Percentiles rank a stretch among this genome's conserved stretches.
Evolutionary conservation across 108 stramenopile genomes (phyloP).

Genomic region (Skeletonema potamos): DNA sequence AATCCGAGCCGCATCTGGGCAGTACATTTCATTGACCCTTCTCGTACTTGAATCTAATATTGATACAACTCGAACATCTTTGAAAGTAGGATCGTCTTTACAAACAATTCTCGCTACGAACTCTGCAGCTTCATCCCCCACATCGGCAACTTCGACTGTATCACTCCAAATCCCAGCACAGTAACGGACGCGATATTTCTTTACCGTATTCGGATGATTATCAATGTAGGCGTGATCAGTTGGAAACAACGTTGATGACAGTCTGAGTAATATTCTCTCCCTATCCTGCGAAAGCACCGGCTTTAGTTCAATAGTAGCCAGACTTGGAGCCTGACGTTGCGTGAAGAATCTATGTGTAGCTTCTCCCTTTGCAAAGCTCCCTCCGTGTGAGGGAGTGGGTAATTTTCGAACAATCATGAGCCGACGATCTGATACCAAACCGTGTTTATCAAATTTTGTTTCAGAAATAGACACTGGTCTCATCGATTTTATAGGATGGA

Average conservation of each 20-base stretch:
- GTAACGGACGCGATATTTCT: slow-evolving; percentile 20
- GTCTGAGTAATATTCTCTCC: slow-evolving; percentile 4
- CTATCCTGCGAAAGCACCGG: not conserved
- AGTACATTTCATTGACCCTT: slow-evolving; percentile 44
- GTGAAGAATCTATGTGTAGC: slow-evolving; percentile 75
- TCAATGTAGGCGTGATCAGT: slow-evolving; percentile 9
- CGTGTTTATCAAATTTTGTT: slow-evolving; percentile 52
- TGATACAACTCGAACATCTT: slow-evolving; percentile 60
- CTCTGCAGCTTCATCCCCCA: slow-evolving; percentile 74
- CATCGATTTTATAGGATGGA: slow-evolving; percentile 69
- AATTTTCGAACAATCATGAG: slow-evolving; percentile 73
- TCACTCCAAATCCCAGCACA: slow-evolving; percentile 71
- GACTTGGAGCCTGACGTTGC: slow-evolving; percentile 69
- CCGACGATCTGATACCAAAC: slow-evolving; percentile 65
- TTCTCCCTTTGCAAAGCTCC: slow-evolving; percentile 40
- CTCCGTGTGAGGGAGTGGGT: slow-evolving; percentile 46
- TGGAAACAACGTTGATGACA: slow-evolving; percentile 1
- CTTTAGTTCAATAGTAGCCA: slow-evolving; percentile 53
- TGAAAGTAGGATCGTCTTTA: slow-evolving; percentile 28
- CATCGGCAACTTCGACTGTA: slow-evolving; percentile 60
- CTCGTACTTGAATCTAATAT: slow-evolving; percentile 20
- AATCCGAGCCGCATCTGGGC: slow-evolving; percentile 50
- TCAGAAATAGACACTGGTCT: slow-evolving; percentile 53
- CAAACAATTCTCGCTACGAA: slow-evolving; percentile 58
- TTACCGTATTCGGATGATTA: slow-evolving; percentile 5